phyloP scores from a whole-genome alignment of 2,329 filamentous ascomycete genomes.

The Cryphonectria nitschkei region DNA sequence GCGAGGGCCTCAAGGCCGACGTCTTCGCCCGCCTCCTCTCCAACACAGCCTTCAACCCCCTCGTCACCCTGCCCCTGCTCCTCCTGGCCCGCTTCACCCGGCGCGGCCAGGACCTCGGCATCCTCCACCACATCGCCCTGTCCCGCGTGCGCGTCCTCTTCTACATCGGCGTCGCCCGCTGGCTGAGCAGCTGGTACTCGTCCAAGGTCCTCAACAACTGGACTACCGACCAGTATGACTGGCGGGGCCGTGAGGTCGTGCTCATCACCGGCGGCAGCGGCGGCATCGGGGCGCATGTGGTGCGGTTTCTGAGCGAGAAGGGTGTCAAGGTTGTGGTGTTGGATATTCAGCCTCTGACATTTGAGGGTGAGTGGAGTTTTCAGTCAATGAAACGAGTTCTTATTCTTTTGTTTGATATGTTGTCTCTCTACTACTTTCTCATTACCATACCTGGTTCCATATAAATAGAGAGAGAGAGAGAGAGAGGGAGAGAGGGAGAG shows the following conservation, averaged over 20 bases:
- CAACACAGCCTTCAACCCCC: conserved; percentile 66
- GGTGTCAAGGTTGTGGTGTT: conserved; percentile 72
- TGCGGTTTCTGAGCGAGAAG: conserved; percentile 65
- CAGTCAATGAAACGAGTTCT: no score
- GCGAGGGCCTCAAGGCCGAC: conserved; percentile 64
- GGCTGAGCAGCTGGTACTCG: conserved; percentile 56
- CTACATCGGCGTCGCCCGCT: conserved; percentile 53
- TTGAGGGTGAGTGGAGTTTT: conserved; percentile 47
- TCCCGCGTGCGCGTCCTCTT: conserved; percentile 58
- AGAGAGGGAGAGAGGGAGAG: no score
- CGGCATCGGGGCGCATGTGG: conserved; percentile 72
- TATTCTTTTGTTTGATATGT: background rate
- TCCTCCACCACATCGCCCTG: conserved; percentile 55
- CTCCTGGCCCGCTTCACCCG: conserved; percentile 67
- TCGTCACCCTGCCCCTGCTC: conserved; percentile 65
- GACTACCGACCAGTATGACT: conserved; percentile 61
- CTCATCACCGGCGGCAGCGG: conserved; percentile 75
- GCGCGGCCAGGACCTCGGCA: conserved; percentile 58
- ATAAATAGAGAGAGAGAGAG: no score
- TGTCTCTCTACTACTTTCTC: conserved; percentile 24
- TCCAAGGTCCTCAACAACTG: conserved; percentile 53
- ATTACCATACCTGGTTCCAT: background rate
- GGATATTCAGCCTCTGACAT: conserved; percentile 67
- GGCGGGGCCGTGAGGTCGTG: conserved; percentile 68
- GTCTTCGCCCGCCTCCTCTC: conserved; percentile 61